A percentile compares a stretch with the other conserved stretches of the same genome.
Evolutionary conservation across 2,329 filamentous ascomycete genomes (phyloP).

Genomic region (Aspergillus persii): DNA sequence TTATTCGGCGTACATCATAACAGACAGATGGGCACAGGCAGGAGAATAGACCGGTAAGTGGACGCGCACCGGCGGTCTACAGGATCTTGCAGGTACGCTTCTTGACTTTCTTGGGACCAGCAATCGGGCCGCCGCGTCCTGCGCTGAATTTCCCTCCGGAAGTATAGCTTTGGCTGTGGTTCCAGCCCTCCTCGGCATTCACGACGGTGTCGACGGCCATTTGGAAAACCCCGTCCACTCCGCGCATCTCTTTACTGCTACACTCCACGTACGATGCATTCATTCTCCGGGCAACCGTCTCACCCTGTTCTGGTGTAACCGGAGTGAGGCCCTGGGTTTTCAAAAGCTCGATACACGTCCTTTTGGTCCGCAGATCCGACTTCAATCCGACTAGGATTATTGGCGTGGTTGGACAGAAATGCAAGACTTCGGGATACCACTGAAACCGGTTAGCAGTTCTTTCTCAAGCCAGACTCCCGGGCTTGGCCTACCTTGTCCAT

Average conservation of each 20-base stretch:
- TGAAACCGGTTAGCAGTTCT: conserved; percentile 36
- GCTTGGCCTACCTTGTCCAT: conserved; percentile 80
- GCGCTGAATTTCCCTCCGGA: conserved; percentile 30
- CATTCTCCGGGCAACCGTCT: conserved; percentile 88
- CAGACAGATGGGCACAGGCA: conserved; percentile 8
- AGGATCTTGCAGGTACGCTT: conserved; percentile 80
- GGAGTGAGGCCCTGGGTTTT: conserved; percentile 96
- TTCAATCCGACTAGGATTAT: conserved; percentile 95
- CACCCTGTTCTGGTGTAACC: conserved; percentile 86
- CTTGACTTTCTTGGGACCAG: conserved; percentile 65
- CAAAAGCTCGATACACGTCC: conserved; percentile 96
- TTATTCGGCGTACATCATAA: conserved; percentile 22
- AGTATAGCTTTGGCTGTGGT: conserved; percentile 19
- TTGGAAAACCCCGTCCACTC: conserved; percentile 96
- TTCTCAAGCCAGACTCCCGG: background rate
- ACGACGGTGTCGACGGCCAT: conserved; percentile 87
- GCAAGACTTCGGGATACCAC: conserved; percentile 99
- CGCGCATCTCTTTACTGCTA: conserved; percentile 94
- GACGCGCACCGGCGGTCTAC: conserved; percentile 45
- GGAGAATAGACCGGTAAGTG: conserved; percentile 1
- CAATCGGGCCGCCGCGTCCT: conserved; percentile 37
- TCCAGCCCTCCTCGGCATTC: conserved; percentile 65
- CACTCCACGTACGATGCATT: conserved; percentile 95
- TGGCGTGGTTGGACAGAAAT: conserved; percentile 97
- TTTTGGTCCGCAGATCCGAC: conserved; percentile 92